Evolutionary conservation across 2,329 filamentous ascomycete genomes (phyloP).

Genomic region (Neopestalotiopsis clavispora): DNA sequence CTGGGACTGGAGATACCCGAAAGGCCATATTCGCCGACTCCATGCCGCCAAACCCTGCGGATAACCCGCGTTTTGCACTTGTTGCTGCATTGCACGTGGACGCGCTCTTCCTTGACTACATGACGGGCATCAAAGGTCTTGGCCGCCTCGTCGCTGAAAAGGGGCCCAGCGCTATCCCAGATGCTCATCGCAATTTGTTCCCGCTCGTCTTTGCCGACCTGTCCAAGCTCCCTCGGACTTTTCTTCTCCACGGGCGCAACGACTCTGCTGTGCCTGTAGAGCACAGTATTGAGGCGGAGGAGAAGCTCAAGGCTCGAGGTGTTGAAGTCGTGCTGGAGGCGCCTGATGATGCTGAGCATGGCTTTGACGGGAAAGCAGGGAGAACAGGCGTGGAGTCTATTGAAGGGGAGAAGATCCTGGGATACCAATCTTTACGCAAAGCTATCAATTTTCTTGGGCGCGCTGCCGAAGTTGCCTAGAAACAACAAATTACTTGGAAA

Average conservation of each 20-base stretch:
- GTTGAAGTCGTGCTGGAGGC: not conserved
- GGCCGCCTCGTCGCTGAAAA: constrained; percentile 2
- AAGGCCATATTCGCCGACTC: constrained; percentile 17
- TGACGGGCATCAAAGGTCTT: constrained; percentile 18
- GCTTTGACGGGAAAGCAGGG: not conserved
- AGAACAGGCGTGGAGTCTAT: constrained; percentile 5
- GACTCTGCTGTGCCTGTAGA: constrained; percentile 20
- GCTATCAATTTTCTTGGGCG: not conserved
- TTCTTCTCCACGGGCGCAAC: constrained; percentile 17
- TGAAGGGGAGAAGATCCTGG: constrained; percentile 7
- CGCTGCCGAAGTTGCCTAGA: too few species aligned
- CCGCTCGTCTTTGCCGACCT: constrained; percentile 10
- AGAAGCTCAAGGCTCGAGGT: not conserved
- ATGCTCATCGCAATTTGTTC: not conserved
- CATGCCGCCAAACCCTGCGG: constrained; percentile 4
- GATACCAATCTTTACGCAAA: not conserved
- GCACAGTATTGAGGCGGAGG: constrained; percentile 1
- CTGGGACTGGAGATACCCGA: constrained; percentile 10
- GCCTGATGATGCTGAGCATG: constrained; percentile 7
- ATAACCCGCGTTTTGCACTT: constrained; percentile 7
- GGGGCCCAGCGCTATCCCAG: not conserved
- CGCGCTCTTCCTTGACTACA: constrained; percentile 21
- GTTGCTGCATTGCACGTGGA: constrained; percentile 19
- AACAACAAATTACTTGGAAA: too few species aligned
- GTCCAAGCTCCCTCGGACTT: not conserved